These are phyloP conservation scores for Termitomyces sp. DNA, from an alignment of 768 basidiomycete genomes.

Conservation along the genomic window DNA sequence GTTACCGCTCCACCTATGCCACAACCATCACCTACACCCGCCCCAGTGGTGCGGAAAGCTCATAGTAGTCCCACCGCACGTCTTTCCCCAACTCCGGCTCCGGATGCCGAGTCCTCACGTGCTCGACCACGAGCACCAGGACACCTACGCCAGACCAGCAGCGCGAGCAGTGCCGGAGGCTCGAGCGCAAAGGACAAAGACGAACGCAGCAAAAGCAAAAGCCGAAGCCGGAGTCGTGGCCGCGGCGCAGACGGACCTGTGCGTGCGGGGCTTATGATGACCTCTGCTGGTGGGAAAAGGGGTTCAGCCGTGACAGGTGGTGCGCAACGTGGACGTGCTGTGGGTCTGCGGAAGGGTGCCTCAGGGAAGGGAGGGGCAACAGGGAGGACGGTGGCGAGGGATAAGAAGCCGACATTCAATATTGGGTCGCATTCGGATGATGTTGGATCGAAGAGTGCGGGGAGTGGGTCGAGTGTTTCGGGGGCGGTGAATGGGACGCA, in stretches of 20 bases:
- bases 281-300: not conserved
- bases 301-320: not conserved
- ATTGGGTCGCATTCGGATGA: conserved; percentile 60
- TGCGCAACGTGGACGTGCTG: not conserved
- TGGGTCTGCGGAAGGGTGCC: conserved; percentile 1
- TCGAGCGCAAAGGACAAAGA: not conserved
- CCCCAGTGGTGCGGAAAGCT: not conserved
- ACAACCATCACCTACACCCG: not conserved
- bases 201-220: conserved; percentile 6
- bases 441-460: conserved; percentile 35
- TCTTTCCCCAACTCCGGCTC: not conserved
- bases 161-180: conserved; percentile 4
- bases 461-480: conserved; percentile 29
- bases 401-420: conserved; percentile 41
- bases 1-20: not conserved
- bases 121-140: conserved; percentile 1
- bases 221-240: conserved; percentile 11
- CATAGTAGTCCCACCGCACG: not conserved
- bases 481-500: conserved; percentile 6
- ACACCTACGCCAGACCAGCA: conserved; percentile 10
- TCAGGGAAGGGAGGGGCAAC: not conserved
- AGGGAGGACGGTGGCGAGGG: conserved; percentile 1
- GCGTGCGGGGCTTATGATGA: conserved; percentile 15
- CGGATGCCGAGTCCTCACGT: not conserved
- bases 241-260: conserved; percentile 6